Evolutionary conservation across 2,329 filamentous ascomycete genomes (phyloP), one percentile per base, ranked within the genome.

Genomic region (Sphaerulina populicola): DNA sequence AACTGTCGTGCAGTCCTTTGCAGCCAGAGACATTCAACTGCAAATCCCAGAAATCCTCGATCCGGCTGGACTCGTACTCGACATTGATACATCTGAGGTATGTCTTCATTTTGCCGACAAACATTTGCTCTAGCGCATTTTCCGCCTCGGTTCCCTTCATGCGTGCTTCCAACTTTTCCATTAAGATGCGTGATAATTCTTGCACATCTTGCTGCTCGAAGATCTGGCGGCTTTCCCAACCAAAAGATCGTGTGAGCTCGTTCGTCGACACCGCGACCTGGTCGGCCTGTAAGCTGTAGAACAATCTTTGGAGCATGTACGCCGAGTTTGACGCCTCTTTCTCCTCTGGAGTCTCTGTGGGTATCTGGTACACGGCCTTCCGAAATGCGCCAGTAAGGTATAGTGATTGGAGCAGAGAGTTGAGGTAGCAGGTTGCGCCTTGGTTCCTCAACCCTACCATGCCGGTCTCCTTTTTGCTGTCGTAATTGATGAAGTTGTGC

Each of bases 141-240:
- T 97, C 88, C 10, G 88, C 87, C 45, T 85, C 82, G 1, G 93
- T 97, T 41, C 88, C 91, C 71, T 98, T 98, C 94, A 98, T 98
- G 67, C 87, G 91, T 64, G 93, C 86, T 67, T 98, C 94, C 72
- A 98, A 84, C 53, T 88, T 84, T 70, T 98, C 93, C 86, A 98
- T 98, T 56, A 98, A 77, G 68, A 97, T 95, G 51, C 94, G 81
- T 31, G 90, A 97, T 31, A 98, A 75, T 68, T 98, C 93, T 68
- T 98, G 93, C 7, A 98, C 93, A 70, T 98, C 93, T 69, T 98
- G 93, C 68, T 98, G 93, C 71, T 97, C 91, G 62, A 98, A 98
- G 47, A 97, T 95, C 66, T 98, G 91, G 58, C 89, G 82, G 2
- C 91, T 94, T 64, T 98, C 91, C 93, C 93, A 98, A 21, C 93